Conservation (phyloP, 768 basidiomycete genomes). For the Mycena metata region DNA sequence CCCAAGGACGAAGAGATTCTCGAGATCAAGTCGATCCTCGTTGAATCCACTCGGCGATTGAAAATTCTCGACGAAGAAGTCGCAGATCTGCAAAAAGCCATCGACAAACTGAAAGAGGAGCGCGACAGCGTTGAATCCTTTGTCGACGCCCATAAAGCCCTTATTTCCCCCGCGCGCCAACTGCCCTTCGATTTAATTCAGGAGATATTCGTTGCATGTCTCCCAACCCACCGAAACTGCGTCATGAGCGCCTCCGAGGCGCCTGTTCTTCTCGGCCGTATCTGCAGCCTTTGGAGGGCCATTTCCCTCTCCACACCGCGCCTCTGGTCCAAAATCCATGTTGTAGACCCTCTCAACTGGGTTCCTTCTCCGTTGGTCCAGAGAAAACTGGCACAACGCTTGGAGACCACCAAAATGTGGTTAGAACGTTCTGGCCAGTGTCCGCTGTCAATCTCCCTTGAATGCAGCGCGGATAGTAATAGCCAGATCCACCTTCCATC, state of each 20-base stretch:
- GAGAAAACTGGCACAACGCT: neutral
- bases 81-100: neutral
- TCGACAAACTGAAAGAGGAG: constrained; percentile 6
- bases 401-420: constrained; percentile 19
- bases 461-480: too few relatives aligned
- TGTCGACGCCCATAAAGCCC: constrained; percentile 8
- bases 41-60: neutral
- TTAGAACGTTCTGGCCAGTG: constrained; percentile 24
- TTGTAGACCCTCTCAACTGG: constrained; percentile 14
- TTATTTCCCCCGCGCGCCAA: constrained; percentile 5
- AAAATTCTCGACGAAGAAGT: constrained; percentile 11
- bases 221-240: constrained; percentile 26
- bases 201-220: constrained; percentile 30
- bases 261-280: constrained; percentile 29
- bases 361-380: neutral
- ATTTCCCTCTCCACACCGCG: constrained; percentile 25
- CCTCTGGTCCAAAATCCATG: constrained; percentile 25
- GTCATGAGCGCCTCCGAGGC: constrained; percentile 26
- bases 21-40: constrained; percentile 16
- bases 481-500: too few relatives aligned
- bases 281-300: constrained; percentile 32
- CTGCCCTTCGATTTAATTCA: constrained; percentile 16
- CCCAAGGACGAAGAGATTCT: constrained; percentile 8
- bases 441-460: constrained; percentile 12
- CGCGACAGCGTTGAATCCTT: neutral